Evolutionary conservation across 139 green algal genomes (phyloP).

Genomic region (Coelastrella sp.): DNA sequence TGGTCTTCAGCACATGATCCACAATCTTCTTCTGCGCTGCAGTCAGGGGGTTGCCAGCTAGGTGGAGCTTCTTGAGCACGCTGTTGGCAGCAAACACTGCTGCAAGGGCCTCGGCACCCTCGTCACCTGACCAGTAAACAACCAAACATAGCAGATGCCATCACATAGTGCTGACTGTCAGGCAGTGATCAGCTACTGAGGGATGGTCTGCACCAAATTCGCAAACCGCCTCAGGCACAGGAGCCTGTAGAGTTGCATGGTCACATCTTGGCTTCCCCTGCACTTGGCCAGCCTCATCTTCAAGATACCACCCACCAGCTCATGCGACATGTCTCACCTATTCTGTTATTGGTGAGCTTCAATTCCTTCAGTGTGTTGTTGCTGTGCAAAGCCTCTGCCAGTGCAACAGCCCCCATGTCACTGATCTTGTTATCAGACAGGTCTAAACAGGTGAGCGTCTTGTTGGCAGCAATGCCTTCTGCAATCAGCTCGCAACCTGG

Average conservation of each 20-base stretch:
- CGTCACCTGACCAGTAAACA: slow-evolving; percentile 30
- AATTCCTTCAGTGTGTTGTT: slow-evolving; percentile 41
- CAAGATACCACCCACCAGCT: no score
- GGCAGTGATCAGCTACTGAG: no score
- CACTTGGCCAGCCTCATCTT: no score
- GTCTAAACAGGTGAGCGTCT: slow-evolving; percentile 42
- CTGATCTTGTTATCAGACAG: slow-evolving; percentile 47
- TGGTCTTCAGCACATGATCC: slow-evolving; percentile 25
- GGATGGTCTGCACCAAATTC: no score
- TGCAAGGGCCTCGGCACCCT: slow-evolving; percentile 50
- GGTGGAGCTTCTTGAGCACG: slow-evolving; percentile 53
- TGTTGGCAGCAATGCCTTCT: slow-evolving; percentile 22
- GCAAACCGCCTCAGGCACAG: no score
- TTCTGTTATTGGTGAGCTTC: slow-evolving; percentile 49
- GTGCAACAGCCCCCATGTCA: slow-evolving; percentile 18
- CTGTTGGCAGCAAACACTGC: slow-evolving; percentile 43
- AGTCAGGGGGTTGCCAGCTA: slow-evolving; percentile 44
- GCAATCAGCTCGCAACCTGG: slow-evolving; percentile 38
- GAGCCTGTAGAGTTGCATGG: no score
- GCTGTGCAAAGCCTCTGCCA: slow-evolving; percentile 46
- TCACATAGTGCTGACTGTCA: background rate
- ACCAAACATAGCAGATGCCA: no score
- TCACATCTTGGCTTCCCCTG: no score
- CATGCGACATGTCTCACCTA: slow-evolving; percentile 30
- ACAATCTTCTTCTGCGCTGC: slow-evolving; percentile 37